These are phyloP conservation scores for Ceratocystis smalleyi DNA, from an alignment of 2,329 filamentous ascomycete genomes.

Conservation along the genomic window DNA sequence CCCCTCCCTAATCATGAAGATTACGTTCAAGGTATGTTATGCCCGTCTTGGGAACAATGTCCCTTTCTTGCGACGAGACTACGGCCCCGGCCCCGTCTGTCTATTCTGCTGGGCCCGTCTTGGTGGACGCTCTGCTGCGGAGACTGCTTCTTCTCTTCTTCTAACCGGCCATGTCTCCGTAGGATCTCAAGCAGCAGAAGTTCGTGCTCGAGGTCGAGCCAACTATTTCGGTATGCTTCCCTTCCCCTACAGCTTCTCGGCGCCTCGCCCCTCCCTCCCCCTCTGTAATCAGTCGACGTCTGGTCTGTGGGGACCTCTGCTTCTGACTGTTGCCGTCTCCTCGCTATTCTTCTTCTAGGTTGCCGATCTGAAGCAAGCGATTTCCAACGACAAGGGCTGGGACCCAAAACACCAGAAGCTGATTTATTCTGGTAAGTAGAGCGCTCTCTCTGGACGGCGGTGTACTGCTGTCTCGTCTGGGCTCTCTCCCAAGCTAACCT, in stretches of 20 bases:
- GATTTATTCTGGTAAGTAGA: constrained; percentile 77
- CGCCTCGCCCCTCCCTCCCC: background rate
- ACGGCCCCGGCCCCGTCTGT: no score
- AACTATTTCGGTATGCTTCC: constrained; percentile 49
- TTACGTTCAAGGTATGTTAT: constrained; percentile 45
- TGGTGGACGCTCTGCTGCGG: background rate
- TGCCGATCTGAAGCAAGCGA: constrained; percentile 81
- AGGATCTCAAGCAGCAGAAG: constrained; percentile 98
- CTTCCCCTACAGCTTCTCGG: constrained; percentile 29
- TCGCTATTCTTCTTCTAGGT: constrained; percentile 42
- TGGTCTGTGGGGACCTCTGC: background rate
- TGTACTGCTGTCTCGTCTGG: background rate
- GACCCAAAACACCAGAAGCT: constrained; percentile 81
- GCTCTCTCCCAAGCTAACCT: background rate
- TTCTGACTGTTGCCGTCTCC: background rate
- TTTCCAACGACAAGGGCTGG: constrained; percentile 85
- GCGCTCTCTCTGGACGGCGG: background rate
- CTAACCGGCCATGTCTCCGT: constrained; percentile 1
- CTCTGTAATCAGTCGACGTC: background rate
- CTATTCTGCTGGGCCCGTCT: no score
- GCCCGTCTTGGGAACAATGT: no score
- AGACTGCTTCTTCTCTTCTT: constrained; percentile 1
- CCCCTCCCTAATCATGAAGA: constrained; percentile 41
- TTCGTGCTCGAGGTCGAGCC: constrained; percentile 93
- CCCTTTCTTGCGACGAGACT: no score